A percentile compares a stretch with the other conserved stretches of the same genome.
Conservation (phyloP, 306 rosid species). For the Acacia melanoxylon region DNA sequence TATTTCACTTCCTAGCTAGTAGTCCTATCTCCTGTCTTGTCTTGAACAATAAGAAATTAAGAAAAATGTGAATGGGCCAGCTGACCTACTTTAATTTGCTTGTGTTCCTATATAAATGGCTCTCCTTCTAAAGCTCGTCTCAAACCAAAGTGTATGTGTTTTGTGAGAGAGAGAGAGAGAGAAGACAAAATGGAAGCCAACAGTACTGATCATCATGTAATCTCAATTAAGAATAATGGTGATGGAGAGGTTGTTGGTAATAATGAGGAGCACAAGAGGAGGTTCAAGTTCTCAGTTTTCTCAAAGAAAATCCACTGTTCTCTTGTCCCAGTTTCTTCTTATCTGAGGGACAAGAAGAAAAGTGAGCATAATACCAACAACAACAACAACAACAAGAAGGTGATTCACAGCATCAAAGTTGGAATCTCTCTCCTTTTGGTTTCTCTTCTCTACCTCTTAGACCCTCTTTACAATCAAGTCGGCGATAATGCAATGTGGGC, state of each 20-base stretch:
- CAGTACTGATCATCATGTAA: constrained; percentile 28
- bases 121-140: constrained; percentile 20
- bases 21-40: constrained; percentile 10
- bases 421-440: constrained; percentile 76
- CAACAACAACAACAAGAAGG: constrained; percentile 45
- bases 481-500: constrained; percentile 99
- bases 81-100: background rate
- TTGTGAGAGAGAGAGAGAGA: background rate
- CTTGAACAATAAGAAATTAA: constrained; percentile 3
- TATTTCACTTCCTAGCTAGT: constrained; percentile 7
- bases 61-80: background rate
- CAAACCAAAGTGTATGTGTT: background rate
- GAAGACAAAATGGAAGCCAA: constrained; percentile 48
- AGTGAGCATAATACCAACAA: constrained; percentile 42
- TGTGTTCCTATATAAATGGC: constrained; percentile 29
- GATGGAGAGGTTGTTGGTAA: constrained; percentile 16
- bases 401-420: constrained; percentile 73
- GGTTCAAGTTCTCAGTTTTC: constrained; percentile 22
- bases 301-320: constrained; percentile 33
- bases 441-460: constrained; percentile 70
- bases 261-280: constrained; percentile 18
- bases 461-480: constrained; percentile 69
- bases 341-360: constrained; percentile 28
- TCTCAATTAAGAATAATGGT: constrained; percentile 38
- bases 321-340: constrained; percentile 25